phyloP scores from a whole-genome alignment of 441 rosid species.

The Sinapis alba region DNA sequence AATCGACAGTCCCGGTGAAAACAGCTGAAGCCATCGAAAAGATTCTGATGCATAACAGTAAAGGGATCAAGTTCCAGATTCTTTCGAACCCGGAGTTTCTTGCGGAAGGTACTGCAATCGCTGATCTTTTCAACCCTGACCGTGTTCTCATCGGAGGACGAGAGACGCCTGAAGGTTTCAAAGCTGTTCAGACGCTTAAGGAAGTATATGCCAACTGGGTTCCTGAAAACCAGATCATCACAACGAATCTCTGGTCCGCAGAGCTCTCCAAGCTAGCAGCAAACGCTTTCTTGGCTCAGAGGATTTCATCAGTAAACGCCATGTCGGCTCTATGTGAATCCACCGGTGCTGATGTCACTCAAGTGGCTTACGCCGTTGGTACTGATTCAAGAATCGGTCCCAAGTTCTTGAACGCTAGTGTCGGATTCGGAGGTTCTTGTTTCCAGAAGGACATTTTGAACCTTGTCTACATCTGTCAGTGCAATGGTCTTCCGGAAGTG shows the following conservation, averaged over 20 bases:
- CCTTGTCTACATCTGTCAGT: constrained; percentile 1
- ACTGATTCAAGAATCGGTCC: not conserved
- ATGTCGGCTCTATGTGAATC: not conserved
- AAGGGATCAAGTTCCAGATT: not conserved
- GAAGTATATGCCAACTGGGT: not conserved
- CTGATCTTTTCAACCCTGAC: constrained; percentile 1
- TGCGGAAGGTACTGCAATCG: not conserved
- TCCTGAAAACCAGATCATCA: not conserved
- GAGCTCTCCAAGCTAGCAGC: not conserved
- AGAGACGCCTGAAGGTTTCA: not conserved
- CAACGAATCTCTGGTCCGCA: not conserved
- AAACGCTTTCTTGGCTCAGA: not conserved
- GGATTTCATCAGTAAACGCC: not conserved
- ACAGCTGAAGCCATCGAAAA: not conserved
- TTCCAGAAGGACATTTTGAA: not conserved
- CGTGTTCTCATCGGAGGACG: not conserved
- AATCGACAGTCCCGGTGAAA: not conserved
- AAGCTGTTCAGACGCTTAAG: constrained; percentile 1
- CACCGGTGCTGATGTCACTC: not conserved
- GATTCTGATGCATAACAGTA: constrained; percentile 1
- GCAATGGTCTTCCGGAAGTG: constrained; percentile 2
- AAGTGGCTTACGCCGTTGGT: not conserved
- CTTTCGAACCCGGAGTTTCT: not conserved
- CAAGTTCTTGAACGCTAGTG: not conserved
- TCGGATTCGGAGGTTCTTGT: not conserved